Evolutionary conservation across 768 basidiomycete genomes (phyloP).

Genomic region (Cystobasidium tubakii): DNA sequence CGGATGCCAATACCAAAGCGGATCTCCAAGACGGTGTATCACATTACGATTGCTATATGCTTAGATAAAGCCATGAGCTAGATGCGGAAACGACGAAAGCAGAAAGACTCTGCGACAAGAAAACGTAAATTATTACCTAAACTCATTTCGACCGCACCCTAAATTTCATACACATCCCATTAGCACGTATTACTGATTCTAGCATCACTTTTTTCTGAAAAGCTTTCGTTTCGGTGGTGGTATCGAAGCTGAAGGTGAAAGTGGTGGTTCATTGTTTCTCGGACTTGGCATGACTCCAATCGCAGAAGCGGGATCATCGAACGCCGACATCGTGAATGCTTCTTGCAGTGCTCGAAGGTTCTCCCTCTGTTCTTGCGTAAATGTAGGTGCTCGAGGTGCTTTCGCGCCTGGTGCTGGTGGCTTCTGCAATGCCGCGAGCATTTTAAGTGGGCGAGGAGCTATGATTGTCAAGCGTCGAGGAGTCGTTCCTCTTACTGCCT

Average conservation of each 20-base stretch:
- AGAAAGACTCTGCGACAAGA: neutral
- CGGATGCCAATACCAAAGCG: too few relatives aligned
- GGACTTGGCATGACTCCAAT: neutral
- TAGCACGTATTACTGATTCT: too few relatives aligned
- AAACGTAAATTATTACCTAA: too few relatives aligned
- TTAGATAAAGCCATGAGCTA: neutral
- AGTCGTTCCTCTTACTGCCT: neutral
- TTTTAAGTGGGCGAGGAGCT: neutral
- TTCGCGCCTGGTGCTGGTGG: neutral
- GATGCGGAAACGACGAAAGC: neutral
- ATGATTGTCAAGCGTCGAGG: neutral
- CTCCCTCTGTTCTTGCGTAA: neutral
- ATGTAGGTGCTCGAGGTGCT: constrained; percentile 1
- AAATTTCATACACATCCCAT: too few relatives aligned
- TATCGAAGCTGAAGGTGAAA: neutral
- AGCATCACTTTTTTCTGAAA: constrained; percentile 7
- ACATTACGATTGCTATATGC: neutral
- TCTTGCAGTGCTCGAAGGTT: constrained; percentile 1
- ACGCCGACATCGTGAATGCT: neutral
- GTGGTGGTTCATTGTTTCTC: neutral
- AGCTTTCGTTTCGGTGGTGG: neutral
- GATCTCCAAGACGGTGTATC: too few relatives aligned
- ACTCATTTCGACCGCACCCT: too few relatives aligned
- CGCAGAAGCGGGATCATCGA: neutral
- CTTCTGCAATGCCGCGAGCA: neutral